Conservation (phyloP, 1,284 basidiomycete genomes). For the Lignosus rhinocerotis region DNA sequence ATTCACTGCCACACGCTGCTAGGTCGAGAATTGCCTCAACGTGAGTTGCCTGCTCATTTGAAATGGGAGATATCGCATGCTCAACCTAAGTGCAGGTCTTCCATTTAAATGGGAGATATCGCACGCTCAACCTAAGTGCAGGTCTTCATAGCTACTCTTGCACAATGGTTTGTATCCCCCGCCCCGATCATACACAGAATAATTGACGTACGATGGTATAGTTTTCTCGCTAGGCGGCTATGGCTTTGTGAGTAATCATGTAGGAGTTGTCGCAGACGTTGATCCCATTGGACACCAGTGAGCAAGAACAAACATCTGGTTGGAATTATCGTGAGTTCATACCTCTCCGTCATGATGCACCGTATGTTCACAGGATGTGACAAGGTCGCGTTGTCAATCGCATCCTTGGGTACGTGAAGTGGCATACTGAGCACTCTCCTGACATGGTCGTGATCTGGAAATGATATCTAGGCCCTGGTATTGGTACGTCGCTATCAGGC, state of each 20-base stretch:
- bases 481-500: background rate
- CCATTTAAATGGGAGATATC: no score
- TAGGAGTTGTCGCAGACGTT: background rate
- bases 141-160: no score
- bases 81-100: no score
- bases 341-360: background rate
- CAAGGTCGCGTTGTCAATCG: background rate
- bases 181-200: no score
- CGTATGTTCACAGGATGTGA: background rate
- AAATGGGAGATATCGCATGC: no score
- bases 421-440: background rate
- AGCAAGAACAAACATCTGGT: background rate
- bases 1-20: no score
- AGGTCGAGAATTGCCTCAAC: no score
- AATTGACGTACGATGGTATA: background rate
- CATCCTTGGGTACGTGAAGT: background rate
- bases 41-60: no score
- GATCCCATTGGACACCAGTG: background rate
- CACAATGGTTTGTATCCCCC: no score
- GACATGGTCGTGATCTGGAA: no score
- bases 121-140: no score
- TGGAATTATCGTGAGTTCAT: background rate
- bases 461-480: background rate
- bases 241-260: background rate
- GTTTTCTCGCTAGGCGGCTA: background rate